These are phyloP conservation scores for Sclerotinia trifoliorum DNA, from an alignment of 2,329 filamentous ascomycete species.

Conservation along the genomic window DNA sequence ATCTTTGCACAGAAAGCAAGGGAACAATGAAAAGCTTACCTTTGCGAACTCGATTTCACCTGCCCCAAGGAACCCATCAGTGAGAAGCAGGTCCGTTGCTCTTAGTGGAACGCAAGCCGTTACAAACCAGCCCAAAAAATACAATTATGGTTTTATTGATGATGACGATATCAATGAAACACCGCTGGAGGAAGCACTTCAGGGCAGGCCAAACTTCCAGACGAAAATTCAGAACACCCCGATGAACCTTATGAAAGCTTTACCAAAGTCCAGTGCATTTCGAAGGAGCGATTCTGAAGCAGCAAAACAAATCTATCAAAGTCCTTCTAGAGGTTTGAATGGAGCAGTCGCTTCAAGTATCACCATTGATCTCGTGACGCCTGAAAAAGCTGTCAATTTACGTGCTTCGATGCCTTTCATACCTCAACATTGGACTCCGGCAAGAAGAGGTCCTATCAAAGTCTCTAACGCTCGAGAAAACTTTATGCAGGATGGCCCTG, in stretches of 20 bases:
- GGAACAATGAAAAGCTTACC: background rate
- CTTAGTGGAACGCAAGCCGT: background rate
- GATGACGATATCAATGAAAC: background rate
- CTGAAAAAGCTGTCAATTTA: background rate
- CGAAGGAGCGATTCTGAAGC: background rate
- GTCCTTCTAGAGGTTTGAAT: background rate
- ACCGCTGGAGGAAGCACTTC: background rate
- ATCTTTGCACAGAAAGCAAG: background rate
- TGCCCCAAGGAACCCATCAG: constrained; percentile 7
- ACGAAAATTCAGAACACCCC: background rate
- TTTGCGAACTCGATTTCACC: background rate
- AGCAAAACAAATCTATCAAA: background rate
- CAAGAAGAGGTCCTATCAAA: background rate
- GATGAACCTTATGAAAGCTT: background rate
- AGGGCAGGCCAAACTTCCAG: background rate
- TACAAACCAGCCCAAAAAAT: background rate
- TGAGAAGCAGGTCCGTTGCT: background rate
- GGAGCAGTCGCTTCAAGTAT: background rate
- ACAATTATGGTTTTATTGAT: background rate
- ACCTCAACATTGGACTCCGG: background rate
- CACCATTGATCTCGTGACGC: constrained; percentile 7
- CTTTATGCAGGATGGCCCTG: background rate
- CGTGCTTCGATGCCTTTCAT: background rate
- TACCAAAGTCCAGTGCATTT: constrained; percentile 6
- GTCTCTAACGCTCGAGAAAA: background rate